phyloP scores from a whole-genome alignment of 176 grass and related monocot genomes.

The Hyparrhenia diplandra region DNA sequence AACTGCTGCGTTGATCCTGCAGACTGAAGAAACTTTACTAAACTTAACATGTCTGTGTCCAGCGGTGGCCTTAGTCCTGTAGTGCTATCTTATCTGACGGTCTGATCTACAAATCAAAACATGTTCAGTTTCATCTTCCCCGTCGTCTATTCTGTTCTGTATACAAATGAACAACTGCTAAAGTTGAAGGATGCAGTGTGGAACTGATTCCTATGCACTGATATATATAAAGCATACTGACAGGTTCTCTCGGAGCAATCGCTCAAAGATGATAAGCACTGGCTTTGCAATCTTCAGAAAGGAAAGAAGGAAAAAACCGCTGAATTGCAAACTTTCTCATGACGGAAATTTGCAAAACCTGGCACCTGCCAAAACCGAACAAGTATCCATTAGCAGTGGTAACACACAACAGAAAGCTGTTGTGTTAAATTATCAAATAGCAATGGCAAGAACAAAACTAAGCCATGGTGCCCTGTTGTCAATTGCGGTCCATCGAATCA shows the following conservation, averaged over 20 bases:
- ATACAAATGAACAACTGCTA: not conserved
- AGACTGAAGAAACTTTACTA: not conserved
- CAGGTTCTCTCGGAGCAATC: not conserved
- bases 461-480: not conserved
- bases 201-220: not conserved
- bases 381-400: not conserved
- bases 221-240: not conserved
- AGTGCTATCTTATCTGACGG: not conserved
- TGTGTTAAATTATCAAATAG: not conserved
- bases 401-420: not conserved
- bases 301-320: fast-evolving
- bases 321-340: not conserved
- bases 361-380: not conserved
- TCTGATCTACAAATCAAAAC: not conserved
- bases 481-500: not conserved
- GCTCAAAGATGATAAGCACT: not conserved
- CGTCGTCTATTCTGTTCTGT: not conserved
- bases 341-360: not conserved
- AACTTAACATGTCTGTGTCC: not conserved
- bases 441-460: not conserved
- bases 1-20: not conserved
- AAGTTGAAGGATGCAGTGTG: not conserved
- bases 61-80: not conserved
- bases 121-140: not conserved
- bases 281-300: not conserved